Percentiles rank a stretch among this genome's conserved stretches.
phyloP scores from a whole-genome alignment of 768 basidiomycete species.

The Udeniomyces megalosporus region DNA sequence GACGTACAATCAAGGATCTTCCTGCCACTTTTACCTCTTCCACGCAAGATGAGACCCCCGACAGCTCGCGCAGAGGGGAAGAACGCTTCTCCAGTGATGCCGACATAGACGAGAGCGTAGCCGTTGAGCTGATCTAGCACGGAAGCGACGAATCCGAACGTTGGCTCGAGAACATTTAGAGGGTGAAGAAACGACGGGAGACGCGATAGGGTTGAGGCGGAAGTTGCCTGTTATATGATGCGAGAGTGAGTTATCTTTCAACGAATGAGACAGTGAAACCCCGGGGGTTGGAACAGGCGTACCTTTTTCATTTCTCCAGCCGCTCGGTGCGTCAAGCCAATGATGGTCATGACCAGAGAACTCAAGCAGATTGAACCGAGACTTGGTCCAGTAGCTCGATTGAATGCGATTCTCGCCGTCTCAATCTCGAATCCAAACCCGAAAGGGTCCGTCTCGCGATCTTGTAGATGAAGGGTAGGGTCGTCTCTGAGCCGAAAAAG shows the following conservation, averaged over 20 bases:
- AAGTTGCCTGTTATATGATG: slow-evolving; percentile 18
- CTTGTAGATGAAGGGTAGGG: slow-evolving; percentile 15
- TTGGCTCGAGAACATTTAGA: slow-evolving; percentile 22
- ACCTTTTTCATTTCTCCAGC: background rate
- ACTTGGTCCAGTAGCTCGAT: slow-evolving; percentile 63
- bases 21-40: slow-evolving; percentile 20
- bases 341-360: slow-evolving; percentile 54
- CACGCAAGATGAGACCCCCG: slow-evolving; percentile 34
- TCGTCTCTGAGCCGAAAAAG: slow-evolving; percentile 16
- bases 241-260: background rate
- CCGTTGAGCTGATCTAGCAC: slow-evolving; percentile 40
- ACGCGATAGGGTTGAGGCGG: slow-evolving; percentile 11
- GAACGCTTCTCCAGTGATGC: slow-evolving; percentile 58
- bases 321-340: slow-evolving; percentile 31
- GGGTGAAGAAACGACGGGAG: slow-evolving; percentile 6
- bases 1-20: slow-evolving; percentile 30
- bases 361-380: slow-evolving; percentile 64
- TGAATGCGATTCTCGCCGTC: slow-evolving; percentile 57
- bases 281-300: no score
- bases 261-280: no score
- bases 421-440: slow-evolving; percentile 28
- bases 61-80: slow-evolving; percentile 43
- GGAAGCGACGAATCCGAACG: slow-evolving; percentile 30
- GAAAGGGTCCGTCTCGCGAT: slow-evolving; percentile 5
- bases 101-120: slow-evolving; percentile 56